Evolutionary conservation across 768 basidiomycete genomes (phyloP), one percentile per base, ranked within the genome.

Genomic region (Xerocomus potaroensis): DNA sequence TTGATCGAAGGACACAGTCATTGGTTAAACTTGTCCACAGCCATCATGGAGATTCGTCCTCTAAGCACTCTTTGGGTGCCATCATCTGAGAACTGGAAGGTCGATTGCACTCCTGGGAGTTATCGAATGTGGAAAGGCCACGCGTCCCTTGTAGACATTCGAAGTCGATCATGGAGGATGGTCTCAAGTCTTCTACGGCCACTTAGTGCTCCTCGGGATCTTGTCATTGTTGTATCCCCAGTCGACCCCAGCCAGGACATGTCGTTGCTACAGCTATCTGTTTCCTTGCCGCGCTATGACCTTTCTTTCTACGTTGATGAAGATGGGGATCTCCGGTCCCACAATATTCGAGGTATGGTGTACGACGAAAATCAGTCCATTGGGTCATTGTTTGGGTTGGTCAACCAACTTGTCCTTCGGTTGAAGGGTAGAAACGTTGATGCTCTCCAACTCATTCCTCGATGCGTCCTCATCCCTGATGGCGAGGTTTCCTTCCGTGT

Each of bases 351-450:
- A 5, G 65, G 59, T 15, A 75, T 74, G 65, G 56, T 71, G 12
- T 60, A 76, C 14, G 73, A 76, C 37, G 2, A 40, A 2, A 41
- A 61, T 26, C 78, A 78, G 48, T 73, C 64, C 0, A 57, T 60
- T 2, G 74, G 74, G 0, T 69, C 73, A 0, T 57, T 80, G 49
- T 65, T 75, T 36, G 78, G 77, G 9, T 53, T 79, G 30, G 27
- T 35, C 27, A 69, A 61, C 29, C 66, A 60, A 23, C 70, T 76
- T 12, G 63, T 78, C 3, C 65, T 77, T 29, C 64, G 73, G 15
- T 57, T 54, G 35, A 62, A 54, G 14, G 2, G 4, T 19, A 39
- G 19, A 19, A 55, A 44, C 3, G 5, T 18, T 30, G 30, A 19
- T 11, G 23, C 6, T 39, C 11, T 4, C 7, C 47, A 44, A 5